Evolutionary conservation across 2,329 filamentous ascomycete species (phyloP).

Genomic region (Graphium sp.): DNA sequence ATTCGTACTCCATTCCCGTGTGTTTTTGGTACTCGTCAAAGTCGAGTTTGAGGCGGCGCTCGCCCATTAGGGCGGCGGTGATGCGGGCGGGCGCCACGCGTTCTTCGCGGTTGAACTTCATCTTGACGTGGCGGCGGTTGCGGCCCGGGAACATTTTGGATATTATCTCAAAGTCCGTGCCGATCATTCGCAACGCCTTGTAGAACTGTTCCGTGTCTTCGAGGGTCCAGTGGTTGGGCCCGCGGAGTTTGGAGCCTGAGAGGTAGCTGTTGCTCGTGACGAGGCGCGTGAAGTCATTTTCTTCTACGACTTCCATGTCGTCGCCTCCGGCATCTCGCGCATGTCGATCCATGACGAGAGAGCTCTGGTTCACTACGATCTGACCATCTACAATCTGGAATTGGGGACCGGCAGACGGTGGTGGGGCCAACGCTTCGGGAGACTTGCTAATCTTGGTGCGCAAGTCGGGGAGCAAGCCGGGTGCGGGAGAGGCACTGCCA

Average conservation of each 20-base stretch:
- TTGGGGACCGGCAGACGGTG: conserved; percentile 25
- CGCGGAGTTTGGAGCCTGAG: conserved; percentile 41
- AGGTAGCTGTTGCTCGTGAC: conserved; percentile 54
- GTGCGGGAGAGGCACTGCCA: not conserved
- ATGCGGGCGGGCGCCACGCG: conserved; percentile 45
- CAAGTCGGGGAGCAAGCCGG: not conserved
- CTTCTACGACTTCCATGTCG: conserved; percentile 48
- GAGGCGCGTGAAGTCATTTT: conserved; percentile 61
- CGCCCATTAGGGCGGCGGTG: conserved; percentile 43
- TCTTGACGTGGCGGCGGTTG: conserved; percentile 58
- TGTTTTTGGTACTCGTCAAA: conserved; percentile 42
- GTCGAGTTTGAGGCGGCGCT: conserved; percentile 39
- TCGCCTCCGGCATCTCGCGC: conserved; percentile 38
- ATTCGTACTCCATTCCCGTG: conserved; percentile 34
- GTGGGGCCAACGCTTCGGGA: conserved; percentile 8
- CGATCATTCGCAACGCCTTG: conserved; percentile 56
- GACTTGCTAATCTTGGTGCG: too few relatives aligned
- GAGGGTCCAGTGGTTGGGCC: conserved; percentile 52
- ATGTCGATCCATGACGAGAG: conserved; percentile 52
- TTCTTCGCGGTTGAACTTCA: conserved; percentile 73
- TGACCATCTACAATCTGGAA: conserved; percentile 55
- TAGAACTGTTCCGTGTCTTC: conserved; percentile 62
- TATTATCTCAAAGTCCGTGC: conserved; percentile 73
- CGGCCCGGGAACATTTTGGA: conserved; percentile 57
- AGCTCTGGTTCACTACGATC: conserved; percentile 53